Evolutionary conservation across 345 rosid species (phyloP).

Genomic region (Eucalyptus viminalis): DNA sequence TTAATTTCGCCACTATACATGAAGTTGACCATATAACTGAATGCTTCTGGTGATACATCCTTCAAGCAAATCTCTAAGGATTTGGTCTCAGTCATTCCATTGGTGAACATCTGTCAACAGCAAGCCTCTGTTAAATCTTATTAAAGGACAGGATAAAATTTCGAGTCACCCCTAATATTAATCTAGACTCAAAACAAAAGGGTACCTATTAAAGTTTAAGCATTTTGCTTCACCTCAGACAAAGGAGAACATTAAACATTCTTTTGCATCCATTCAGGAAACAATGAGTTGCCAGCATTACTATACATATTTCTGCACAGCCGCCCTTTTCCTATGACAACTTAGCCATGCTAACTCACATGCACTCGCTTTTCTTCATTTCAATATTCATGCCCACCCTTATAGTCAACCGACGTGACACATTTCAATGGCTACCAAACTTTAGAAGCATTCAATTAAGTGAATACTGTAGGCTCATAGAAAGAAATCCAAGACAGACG

Average conservation of each 20-base stretch:
- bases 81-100: slow-evolving; percentile 91
- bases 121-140: background rate
- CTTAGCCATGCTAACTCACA: background rate
- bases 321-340: background rate
- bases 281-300: background rate
- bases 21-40: slow-evolving; percentile 69
- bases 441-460: background rate
- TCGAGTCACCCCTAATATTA: background rate
- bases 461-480: background rate
- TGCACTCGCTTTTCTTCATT: background rate
- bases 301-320: background rate
- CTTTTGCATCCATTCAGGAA: background rate
- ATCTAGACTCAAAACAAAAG: background rate
- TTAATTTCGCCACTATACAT: slow-evolving; percentile 77
- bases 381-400: background rate
- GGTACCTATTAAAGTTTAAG: background rate
- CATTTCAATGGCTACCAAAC: background rate
- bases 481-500: background rate
- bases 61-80: slow-evolving; percentile 50
- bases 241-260: background rate
- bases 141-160: background rate
- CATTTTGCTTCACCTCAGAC: background rate
- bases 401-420: background rate
- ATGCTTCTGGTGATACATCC: slow-evolving; percentile 70
- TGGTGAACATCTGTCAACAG: slow-evolving; percentile 84